phyloP scores from a whole-genome alignment of 73 alveolate species.

The Loxodes magnus region DNA sequence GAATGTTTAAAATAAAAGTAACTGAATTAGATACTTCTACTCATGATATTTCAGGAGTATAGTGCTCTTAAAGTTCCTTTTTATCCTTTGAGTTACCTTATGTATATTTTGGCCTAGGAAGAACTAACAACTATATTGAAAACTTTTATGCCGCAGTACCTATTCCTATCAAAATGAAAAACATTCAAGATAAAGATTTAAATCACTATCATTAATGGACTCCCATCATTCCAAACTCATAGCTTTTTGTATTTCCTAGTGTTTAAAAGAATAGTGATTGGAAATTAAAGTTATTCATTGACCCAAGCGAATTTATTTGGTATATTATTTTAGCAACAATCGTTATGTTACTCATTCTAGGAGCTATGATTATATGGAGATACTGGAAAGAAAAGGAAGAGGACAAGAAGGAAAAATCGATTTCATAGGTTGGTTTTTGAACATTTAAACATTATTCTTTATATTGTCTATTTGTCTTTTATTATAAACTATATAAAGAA shows the following conservation, averaged over 20 bases:
- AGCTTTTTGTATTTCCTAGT: constrained; percentile 23
- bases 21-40: too few species aligned
- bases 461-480: too few species aligned
- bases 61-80: too few species aligned
- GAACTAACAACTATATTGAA: constrained; percentile 30
- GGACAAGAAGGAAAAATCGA: too few species aligned
- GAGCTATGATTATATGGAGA: constrained; percentile 22
- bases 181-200: background rate
- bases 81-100: constrained; percentile 24
- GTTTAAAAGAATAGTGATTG: constrained; percentile 8
- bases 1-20: too few species aligned
- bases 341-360: constrained; percentile 13
- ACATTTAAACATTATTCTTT: too few species aligned
- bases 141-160: constrained; percentile 25
- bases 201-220: constrained; percentile 19
- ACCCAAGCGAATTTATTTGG: constrained; percentile 23
- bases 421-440: too few species aligned
- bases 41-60: too few species aligned
- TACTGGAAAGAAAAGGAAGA: constrained; percentile 24
- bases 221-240: constrained; percentile 32
- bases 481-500: too few species aligned
- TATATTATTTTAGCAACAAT: constrained; percentile 24
- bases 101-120: constrained; percentile 25
- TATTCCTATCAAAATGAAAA: constrained; percentile 7
- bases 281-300: constrained; percentile 20